Base-by-base conservation (phyloP, 257 asterid species). In the Solanum lycopersicoides region DNA sequence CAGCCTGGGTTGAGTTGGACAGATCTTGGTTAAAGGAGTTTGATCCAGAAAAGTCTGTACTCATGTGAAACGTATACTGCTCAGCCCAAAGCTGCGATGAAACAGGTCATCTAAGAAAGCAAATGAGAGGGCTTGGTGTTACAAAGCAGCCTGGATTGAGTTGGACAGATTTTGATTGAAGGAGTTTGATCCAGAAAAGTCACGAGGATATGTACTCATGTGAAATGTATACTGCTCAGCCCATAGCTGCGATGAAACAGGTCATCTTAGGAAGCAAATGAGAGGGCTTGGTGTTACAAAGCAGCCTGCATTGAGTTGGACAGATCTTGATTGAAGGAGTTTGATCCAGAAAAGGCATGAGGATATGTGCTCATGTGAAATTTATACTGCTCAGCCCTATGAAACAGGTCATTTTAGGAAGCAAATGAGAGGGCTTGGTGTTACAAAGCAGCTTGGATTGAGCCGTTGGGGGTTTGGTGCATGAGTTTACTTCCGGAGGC, bases 241-340 rank as follows among this genome's bases (percentile, higher is more conserved):
- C 91, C 73, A 66, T 37, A 37, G 39, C 39, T 5, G 39, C 20
- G 14, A 84, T 65, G 92, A 93, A 88, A 97, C 95, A 25, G 93
- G 92, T 71, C 44, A 73, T 32, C 69, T 91, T 73, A 90, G 98
- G 91, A 90, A 90, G 83, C 91, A 89, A 59, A 95, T 95, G 98
- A 69, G 85, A 45, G 85, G 87, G 60, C 87, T 87, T 1, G 96
- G 98, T 56, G 93, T 95, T 74, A 90, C 82, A 75, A 96, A 96
- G 88, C 95, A 92, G 59, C 95, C 97, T 21, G 98, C 98, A 42
- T 89, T 96, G 93, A 96, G 99, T 91, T 96, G 98, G 99, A 93
- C 90, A 4, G 95, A 95, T 91, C 93, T 15, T 94, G 92, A 80
- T 82, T 96, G 30, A 94, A 88, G 86, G 93, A 93, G 88, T 88